Base-by-base conservation (phyloP, 805 yeast genomes). In the Suhomyces canberraensis region DNA sequence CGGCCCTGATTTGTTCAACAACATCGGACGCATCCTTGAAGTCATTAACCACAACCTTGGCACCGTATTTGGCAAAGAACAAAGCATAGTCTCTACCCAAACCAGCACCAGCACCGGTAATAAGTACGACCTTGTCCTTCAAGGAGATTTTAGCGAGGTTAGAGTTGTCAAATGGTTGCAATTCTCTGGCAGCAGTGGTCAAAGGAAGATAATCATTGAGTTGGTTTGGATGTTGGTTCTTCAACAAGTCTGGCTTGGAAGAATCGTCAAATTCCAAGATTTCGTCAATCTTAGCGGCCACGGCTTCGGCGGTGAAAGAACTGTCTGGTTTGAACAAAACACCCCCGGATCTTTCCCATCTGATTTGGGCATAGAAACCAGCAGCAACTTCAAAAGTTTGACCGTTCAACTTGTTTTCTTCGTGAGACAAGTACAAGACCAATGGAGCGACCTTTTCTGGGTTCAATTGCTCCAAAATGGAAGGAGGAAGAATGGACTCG, bases 91-190 rank as follows among this genome's bases (percentile, higher is more conserved):
- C 84, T 58, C 83, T 80, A 44, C 98, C 98, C 50, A 91, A 74
- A 31, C 98, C 98, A 33, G 85, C 81, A 45, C 96, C 97, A 28
- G 96, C 90, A 45, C 98, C 98, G 13, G 98, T 91, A 38, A 91
- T 78, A 40, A 91, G 75, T 24, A 88, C 96, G 39, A 91, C 96
- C 64, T 85, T 86, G 49, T 72, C 89, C 56, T 78, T 79, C 57
- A 91, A 67, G 19, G 88, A 78, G 31, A 84, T 71, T 18, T 52
- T 38, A 16, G 61, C 60, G 36, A 67, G 66, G 33, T 68, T 70
- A 4, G 65, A 41, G 8, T 37, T 40, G 46, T 77, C 76, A 52
- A 76, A 77, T 16, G 73, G 43, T 11, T 84, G 76, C 42, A 82
- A 64, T 31, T 66, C 58, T 31, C 67, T 64, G 16, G 77, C 70